These are phyloP conservation scores for Paecilomyces fulvus DNA, from an alignment of 2,329 filamentous ascomycete species.

Conservation along the genomic window DNA sequence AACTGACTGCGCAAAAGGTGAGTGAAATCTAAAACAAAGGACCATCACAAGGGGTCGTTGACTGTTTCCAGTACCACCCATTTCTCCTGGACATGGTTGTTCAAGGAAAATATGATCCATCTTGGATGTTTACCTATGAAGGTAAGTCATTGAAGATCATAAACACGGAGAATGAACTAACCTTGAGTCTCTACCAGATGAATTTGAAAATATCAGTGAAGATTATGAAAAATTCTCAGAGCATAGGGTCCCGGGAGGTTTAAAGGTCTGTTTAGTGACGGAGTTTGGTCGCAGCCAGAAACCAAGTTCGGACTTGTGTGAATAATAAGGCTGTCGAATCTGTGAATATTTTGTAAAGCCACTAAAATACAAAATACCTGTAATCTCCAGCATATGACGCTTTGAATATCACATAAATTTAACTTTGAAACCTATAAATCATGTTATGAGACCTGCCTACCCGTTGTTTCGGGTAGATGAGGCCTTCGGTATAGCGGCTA, in stretches of 20 bases:
- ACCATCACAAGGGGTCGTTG: neutral
- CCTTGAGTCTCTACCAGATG: slow-evolving; percentile 8
- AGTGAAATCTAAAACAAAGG: neutral
- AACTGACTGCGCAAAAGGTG: slow-evolving; percentile 17
- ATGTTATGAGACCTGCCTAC: too few species aligned
- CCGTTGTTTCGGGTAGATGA: too few species aligned
- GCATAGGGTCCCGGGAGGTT: slow-evolving; percentile 20
- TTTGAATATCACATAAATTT: too few species aligned
- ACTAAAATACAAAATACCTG: too few species aligned
- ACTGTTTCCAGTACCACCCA: slow-evolving; percentile 18
- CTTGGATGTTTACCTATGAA: slow-evolving; percentile 22
- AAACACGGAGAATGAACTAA: neutral
- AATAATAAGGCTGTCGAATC: too few species aligned
- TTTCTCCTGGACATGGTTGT: slow-evolving; percentile 18
- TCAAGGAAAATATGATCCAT: slow-evolving; percentile 18
- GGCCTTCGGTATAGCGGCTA: too few species aligned
- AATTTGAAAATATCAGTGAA: slow-evolving; percentile 22
- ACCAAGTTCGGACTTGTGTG: too few species aligned
- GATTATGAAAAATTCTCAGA: slow-evolving; percentile 14
- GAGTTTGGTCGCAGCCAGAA: slow-evolving; percentile 15
- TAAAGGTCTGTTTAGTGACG: slow-evolving; percentile 22
- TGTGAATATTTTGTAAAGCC: too few species aligned
- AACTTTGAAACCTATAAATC: too few species aligned
- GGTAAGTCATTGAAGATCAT: slow-evolving; percentile 4
- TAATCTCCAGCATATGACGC: too few species aligned